Evolutionary conservation across 2,329 filamentous ascomycete genomes (phyloP), one percentile per base, ranked within the genome.

Genomic region (Diaporthe australafricana): DNA sequence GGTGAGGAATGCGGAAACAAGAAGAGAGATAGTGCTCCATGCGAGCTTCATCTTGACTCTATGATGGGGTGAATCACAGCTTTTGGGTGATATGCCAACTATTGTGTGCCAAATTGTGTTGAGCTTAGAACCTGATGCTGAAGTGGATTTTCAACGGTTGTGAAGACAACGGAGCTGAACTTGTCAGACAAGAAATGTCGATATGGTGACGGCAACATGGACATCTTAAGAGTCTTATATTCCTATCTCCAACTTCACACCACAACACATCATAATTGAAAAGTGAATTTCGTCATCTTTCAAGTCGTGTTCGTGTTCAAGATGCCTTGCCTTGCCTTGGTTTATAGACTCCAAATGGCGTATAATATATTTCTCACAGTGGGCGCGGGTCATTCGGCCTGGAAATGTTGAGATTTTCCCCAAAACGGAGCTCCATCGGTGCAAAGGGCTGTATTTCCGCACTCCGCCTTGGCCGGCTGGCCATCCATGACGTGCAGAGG

Each of bases 321-420:
- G 38, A 30, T n/a, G 56, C 38, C 38, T 42, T 9, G 56, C 38
- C 38, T 42, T 9, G 5, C 16, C n/a, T 40, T 25, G 48, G 48
- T 14, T 52, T n/a, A 14, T 30, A 8, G 8, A 45, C 4, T 32
- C 25, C 56, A 62, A 62, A 17, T 17, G 25, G 56, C 17, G 38
- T 25, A 60, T 45, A 60, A 25, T 42, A 3, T 45, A 30, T 60
- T n/a, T 45, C 56, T 45, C 56, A 38, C 38, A 60, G 17, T 60
- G 38, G 42, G 38, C 22, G 56, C 56, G 38, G 56, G 56, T 11
- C 25, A 27, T 42, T 60, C 56, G 56, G 56, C 35, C 22, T 60
- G 56, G 38, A n/a, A 60, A 27, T 60, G 38, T 60, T 60, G 38
- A 27, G 56, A 42, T 45, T 30, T 27, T 45, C 6, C 38, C 56